Evolutionary conservation across 1,284 basidiomycete species (phyloP), one percentile per base, ranked within the genome.

Genomic region (Sanguinoderma infundibulare): DNA sequence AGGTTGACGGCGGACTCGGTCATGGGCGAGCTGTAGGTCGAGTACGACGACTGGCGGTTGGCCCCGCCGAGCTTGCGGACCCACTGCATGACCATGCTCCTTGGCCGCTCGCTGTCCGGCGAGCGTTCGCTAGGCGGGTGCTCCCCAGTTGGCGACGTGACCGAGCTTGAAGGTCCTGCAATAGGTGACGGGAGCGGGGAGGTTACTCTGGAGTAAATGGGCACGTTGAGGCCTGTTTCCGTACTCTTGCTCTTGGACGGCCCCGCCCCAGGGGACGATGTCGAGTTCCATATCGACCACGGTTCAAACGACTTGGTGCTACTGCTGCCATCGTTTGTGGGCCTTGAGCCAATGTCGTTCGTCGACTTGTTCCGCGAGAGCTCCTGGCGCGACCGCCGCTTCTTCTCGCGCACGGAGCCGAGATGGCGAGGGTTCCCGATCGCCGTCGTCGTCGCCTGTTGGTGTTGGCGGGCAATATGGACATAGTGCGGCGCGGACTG

Each of bases 401-500:
- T 70, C 62, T 71, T 72, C 42, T 70, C 69, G 7, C 70, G 67
- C 35, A 66, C 56, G n/a, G 65, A 64, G 20, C 51, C 39, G 17
- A 39, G 53, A n/a, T 62, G 53, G 28, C 58, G 61, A 2, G 49
- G 49, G 10, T 20, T 28, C 24, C 49, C 34, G 35, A 32, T 51
- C 2, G 32, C 10, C 14, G 49, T 12, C 12, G 9, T 20, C 20
- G 28, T 22, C 22, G 30, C 49, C 40, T 20, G n/a, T 12, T 20
- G 42, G 4, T 62, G 65, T 35, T 60, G 58, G 38, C 49, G 58
- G 5, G 62, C 42, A 1, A 65, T 39, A 20, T 65, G 60, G 10
- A 63, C 67, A n/a, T 55, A 51, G 40, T 65, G 57, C 8, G 73
- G 73, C 44, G 69, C 71, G 14, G 72, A 74, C 24, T 67, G 72